Base-by-base conservation (phyloP, 176 grass and related monocot genomes). In the Dactylis glomerata region DNA sequence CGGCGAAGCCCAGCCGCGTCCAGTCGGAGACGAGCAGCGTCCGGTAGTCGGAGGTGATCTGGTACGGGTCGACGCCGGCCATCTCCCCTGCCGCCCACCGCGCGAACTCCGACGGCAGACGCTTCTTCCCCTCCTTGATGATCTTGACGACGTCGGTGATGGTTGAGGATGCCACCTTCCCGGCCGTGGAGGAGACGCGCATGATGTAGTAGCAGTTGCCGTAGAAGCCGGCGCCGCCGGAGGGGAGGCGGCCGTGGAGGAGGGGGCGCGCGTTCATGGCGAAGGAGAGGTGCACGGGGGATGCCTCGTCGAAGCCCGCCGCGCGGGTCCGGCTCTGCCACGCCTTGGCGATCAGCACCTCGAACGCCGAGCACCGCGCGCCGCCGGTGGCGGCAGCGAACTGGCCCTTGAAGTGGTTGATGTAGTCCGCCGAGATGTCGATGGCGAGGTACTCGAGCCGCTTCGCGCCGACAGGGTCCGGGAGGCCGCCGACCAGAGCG, bases 121-220 rank as follows among this genome's bases (percentile, higher is more conserved):
- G 82, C 78, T 89, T 91, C 89, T 96, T 96, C 16, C 91, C 94
- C 0, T 96, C 94, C 69, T 87, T 73, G 84, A 96, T 96, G 28
- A 93, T 81, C 91, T 74, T 89, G 9, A 96, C 94, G 6, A 96
- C 85, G 45, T 93, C 91, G 56, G 92, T 80, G 19, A 96, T 81
- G 7, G 91, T 83, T 8, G 91, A 80, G 2, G 59, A 14, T 0
- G 32, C 59, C 8, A 96, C 63, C 67, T 45, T 76, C 0, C 83
- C 86, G 4, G 91, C 87, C 1, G 87, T 82, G 4, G 94, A 81
- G 2, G 91, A 33, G 1, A 93, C 88, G 67, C 87, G 87, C 94
- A 96, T 96, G 84, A 96, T 96, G 80, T 96, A 96, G 86, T 96
- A 96, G 91, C 94, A 96, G 78, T 96, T 96, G 41, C 94, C 94